These are phyloP conservation scores for Phytophthora litchii DNA, from an alignment of 352 stramenopile genomes.

Conservation along the genomic window DNA sequence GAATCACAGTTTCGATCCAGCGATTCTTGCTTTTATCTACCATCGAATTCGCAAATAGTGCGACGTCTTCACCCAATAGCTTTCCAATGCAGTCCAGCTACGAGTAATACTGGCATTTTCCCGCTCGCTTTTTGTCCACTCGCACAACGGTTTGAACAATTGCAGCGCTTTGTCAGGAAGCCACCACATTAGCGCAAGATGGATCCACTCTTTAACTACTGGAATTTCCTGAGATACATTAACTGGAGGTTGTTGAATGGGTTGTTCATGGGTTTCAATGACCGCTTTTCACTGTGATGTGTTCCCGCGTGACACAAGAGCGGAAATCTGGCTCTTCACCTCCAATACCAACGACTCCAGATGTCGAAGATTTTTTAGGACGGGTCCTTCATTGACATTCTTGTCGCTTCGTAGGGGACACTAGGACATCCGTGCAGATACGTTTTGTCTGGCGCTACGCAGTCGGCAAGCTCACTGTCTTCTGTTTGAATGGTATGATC, in stretches of 20 bases:
- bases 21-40: neutral
- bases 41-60: neutral
- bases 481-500: slow-evolving; percentile 6
- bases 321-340: slow-evolving; percentile 4
- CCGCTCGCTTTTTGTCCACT: slow-evolving; percentile 3
- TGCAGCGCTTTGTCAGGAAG: neutral
- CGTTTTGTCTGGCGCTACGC: slow-evolving; percentile 9
- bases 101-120: neutral
- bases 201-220: slow-evolving; percentile 2
- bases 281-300: neutral
- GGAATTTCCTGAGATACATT: neutral
- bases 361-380: slow-evolving; percentile 4
- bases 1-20: neutral
- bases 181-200: slow-evolving; percentile 6
- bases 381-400: slow-evolving; percentile 9
- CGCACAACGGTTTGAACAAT: neutral
- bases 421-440: slow-evolving; percentile 20
- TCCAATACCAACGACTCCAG: slow-evolving; percentile 16
- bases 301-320: neutral
- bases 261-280: neutral
- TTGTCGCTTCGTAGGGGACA: slow-evolving; percentile 1
- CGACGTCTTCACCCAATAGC: neutral
- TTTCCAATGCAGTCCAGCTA: neutral
- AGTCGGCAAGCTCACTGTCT: slow-evolving; percentile 15
- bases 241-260: no score